Conservation (phyloP, 305 asterid genomes). For the Rubia tinctorum region DNA sequence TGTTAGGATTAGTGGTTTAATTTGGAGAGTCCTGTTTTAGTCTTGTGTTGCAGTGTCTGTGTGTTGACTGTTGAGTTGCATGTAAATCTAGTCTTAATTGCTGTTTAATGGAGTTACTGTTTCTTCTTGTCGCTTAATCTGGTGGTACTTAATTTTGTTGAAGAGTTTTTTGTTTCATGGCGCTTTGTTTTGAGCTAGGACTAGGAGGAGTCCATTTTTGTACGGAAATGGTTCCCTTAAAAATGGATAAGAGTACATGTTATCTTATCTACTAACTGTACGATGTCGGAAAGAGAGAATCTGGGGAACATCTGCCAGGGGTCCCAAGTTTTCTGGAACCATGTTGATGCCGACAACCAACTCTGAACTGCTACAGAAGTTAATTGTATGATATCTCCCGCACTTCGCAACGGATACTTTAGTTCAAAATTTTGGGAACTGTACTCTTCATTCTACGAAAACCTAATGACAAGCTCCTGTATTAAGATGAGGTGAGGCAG, state of each 20-base stretch:
- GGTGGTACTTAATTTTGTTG: too few relatives aligned
- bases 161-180: background rate
- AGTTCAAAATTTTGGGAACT: background rate
- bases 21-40: background rate
- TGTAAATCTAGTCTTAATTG: conserved; percentile 16
- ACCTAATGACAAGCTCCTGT: background rate
- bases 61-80: conserved; percentile 3
- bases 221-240: background rate
- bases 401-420: conserved; percentile 2
- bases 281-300: background rate
- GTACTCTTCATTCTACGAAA: background rate
- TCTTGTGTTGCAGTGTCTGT: background rate
- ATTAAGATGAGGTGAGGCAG: background rate
- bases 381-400: too few relatives aligned
- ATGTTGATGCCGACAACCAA: background rate
- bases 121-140: too few relatives aligned
- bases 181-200: conserved; percentile 2
- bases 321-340: conserved; percentile 10
- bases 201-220: background rate
- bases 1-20: conserved; percentile 1
- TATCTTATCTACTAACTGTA: background rate
- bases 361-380: background rate
- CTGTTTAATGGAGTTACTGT: conserved; percentile 5
- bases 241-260: background rate
- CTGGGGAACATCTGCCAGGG: background rate